These are phyloP conservation scores for Geranium incanum DNA, from an alignment of 441 rosid genomes.

Conservation along the genomic window DNA sequence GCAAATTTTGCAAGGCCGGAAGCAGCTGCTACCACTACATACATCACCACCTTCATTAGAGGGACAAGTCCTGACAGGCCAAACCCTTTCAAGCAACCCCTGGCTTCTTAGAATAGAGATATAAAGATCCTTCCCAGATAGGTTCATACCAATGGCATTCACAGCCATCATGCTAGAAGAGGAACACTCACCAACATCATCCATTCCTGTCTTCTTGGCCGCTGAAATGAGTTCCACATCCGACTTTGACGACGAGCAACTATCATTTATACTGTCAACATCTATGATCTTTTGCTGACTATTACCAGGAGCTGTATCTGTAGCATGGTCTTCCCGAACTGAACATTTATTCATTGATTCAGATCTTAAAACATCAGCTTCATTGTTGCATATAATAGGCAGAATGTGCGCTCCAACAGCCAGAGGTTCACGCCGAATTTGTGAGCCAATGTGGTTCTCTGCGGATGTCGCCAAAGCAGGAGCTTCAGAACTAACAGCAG, in stretches of 20 bases:
- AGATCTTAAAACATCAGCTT: constrained; percentile 18
- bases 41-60: constrained; percentile 26
- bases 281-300: constrained; percentile 31
- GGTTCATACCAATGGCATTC: constrained; percentile 30
- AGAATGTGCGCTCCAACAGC: constrained; percentile 23
- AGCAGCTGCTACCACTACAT: constrained; percentile 27
- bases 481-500: constrained; percentile 36
- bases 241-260: constrained; percentile 60
- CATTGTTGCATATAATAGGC: constrained; percentile 21
- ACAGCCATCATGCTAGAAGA: constrained; percentile 45
- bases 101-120: constrained; percentile 31
- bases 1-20: constrained; percentile 61
- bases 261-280: constrained; percentile 54
- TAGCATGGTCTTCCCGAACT: constrained; percentile 20
- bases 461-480: constrained; percentile 28
- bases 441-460: constrained; percentile 27
- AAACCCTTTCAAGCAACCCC: constrained; percentile 30
- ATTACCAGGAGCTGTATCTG: constrained; percentile 26
- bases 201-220: constrained; percentile 38
- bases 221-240: constrained; percentile 44
- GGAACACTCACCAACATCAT: constrained; percentile 51
- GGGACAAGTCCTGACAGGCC: constrained; percentile 19
- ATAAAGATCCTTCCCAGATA: constrained; percentile 37
- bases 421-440: constrained; percentile 19
- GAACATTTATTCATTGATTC: constrained; percentile 25